Conservation (phyloP, 306 rosid species). For the Urtica urens region DNA sequence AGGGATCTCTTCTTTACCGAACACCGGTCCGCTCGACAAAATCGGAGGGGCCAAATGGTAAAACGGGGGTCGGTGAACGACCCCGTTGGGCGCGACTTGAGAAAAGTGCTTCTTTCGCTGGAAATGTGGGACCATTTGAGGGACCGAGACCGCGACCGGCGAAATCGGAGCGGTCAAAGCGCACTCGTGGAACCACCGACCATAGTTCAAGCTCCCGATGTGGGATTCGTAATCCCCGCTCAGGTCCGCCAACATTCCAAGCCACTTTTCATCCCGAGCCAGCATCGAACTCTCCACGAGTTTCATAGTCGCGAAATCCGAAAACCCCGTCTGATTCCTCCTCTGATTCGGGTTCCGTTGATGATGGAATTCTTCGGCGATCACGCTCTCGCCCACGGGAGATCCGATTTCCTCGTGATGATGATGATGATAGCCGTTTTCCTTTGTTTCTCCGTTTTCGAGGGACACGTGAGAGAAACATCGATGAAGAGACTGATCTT, state of each 20-base stretch:
- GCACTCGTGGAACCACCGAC: slow-evolving; percentile 19
- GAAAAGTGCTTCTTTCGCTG: slow-evolving; percentile 24
- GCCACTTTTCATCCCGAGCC: slow-evolving; percentile 20
- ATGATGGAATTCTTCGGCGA: no score
- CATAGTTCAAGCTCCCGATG: slow-evolving; percentile 17
- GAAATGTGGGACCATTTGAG: slow-evolving; percentile 19
- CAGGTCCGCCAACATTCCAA: slow-evolving; percentile 31
- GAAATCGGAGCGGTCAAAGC: slow-evolving; percentile 16
- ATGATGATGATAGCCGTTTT: slow-evolving; percentile 11
- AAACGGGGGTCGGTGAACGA: slow-evolving; percentile 23
- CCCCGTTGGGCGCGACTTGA: slow-evolving; percentile 23
- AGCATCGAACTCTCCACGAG: no score
- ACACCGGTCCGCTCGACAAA: slow-evolving; percentile 23
- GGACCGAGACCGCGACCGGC: slow-evolving; percentile 19
- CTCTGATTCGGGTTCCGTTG: no score
- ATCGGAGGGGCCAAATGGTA: slow-evolving; percentile 20
- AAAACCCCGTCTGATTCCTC: no score
- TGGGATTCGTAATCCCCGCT: slow-evolving; percentile 34
- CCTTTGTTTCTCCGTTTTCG: slow-evolving; percentile 21
- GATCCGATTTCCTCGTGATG: slow-evolving; percentile 12
- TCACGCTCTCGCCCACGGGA: no score
- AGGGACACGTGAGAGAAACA: slow-evolving; percentile 6
- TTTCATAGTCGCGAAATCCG: no score
- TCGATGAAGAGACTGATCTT: slow-evolving; percentile 17
- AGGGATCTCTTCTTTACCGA: slow-evolving; percentile 30